Conservation (phyloP, 2,329 filamentous ascomycete species). For the Colletotrichum tanaceti region DNA sequence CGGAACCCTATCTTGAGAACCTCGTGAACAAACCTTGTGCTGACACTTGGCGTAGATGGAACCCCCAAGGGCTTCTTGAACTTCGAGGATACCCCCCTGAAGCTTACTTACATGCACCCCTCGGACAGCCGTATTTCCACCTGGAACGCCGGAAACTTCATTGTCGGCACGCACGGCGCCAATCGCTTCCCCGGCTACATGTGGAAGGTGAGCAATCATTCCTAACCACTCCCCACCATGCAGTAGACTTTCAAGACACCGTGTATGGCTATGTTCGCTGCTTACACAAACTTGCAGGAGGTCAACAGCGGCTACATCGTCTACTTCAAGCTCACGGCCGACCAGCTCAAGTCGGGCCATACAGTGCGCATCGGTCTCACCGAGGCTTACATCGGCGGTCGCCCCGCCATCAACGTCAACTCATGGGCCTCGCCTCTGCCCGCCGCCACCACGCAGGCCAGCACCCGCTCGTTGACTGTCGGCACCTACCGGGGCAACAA, state of each 20-base stretch:
- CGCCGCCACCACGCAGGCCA: constrained; percentile 46
- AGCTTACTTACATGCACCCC: constrained; percentile 57
- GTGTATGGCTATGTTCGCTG: not conserved
- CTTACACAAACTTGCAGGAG: constrained; percentile 40
- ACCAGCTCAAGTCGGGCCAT: constrained; percentile 46
- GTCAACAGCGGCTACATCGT: constrained; percentile 55
- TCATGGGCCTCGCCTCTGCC: constrained; percentile 46
- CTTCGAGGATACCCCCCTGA: constrained; percentile 52
- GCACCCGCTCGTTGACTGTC: constrained; percentile 49
- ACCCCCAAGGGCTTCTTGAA: constrained; percentile 51
- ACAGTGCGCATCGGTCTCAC: constrained; percentile 49
- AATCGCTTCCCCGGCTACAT: constrained; percentile 55
- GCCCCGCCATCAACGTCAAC: constrained; percentile 49
- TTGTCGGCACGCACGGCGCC: constrained; percentile 49
- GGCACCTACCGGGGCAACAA: constrained; percentile 50
- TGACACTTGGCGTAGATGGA: constrained; percentile 42
- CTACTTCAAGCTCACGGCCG: constrained; percentile 51
- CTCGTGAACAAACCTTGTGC: not conserved
- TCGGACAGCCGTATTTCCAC: constrained; percentile 48
- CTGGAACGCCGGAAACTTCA: constrained; percentile 50
- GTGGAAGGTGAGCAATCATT: constrained; percentile 46
- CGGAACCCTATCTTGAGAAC: not conserved
- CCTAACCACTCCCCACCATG: no score
- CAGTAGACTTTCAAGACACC: not conserved
- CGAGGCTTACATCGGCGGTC: constrained; percentile 48